Base-by-base conservation (phyloP, 2,329 filamentous ascomycete genomes). In the Aspergillus chevalieri region DNA sequence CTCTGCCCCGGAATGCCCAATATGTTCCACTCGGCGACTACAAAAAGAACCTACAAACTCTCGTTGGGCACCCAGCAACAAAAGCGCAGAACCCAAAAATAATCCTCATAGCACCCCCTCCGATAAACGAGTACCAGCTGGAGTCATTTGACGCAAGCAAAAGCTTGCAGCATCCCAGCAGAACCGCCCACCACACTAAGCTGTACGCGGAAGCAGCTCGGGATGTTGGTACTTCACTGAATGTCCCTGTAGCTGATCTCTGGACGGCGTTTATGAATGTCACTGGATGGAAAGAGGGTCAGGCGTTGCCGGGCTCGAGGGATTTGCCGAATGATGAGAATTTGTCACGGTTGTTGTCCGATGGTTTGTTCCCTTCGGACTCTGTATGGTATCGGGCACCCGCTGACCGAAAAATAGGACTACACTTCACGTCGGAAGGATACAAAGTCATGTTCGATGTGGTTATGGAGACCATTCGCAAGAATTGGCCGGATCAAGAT, bases 21-120 rank as follows among this genome's bases (percentile, higher is more conserved):
- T 83, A 92, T 66, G 80, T 97, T 6, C 81, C 88, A 1, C 69
- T 95, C n/a, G 78, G 84, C 1, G 72, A 82, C 52, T 97, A 89
- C 74, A 83, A 81, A 65, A 70, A 78, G 48, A 94, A 95, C 63
- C 71, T 95, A 44, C 76, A 69, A 55, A 75, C 74, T 22, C 89
- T 97, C 58, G 72, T 94, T 60, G 82, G 76, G 3, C 88, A 96
- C 67, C 81, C 85, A 6, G 73, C 75, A 50, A 78, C 95, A 52
- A 69, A 70, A 49, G 83, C 81, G 5, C 90, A 96, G 62, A 77
- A 79, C 33, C 83, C 87, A 22, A 84, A 90, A 48, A 76, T 96
- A 42, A 74, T 97, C 5, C 78, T 96, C 44, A 86, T 76, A 22
- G 73, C 89, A 0, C 89, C 92, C 22, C 88, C 91, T 1, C 90